Evolutionary conservation across 768 basidiomycete species (phyloP), one percentile per base, ranked within the genome.

Genomic region (Amanita pallidorosea): DNA sequence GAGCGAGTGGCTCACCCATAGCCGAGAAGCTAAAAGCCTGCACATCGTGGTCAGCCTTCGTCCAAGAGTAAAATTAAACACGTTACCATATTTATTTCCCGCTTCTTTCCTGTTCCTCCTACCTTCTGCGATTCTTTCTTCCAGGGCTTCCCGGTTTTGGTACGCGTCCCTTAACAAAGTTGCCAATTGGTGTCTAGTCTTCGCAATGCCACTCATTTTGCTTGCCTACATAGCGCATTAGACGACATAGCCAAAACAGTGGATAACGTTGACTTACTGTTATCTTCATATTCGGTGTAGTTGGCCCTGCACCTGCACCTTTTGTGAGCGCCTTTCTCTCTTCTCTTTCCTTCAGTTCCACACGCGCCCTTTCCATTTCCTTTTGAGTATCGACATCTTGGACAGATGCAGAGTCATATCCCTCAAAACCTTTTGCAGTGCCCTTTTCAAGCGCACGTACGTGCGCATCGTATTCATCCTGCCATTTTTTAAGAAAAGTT

Each of bases 81-180:
- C 49, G 67, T 53, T 58, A 84, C 90, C 90, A 58, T 93, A 92
- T 74, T 92, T 93, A 66, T 88, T 91, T 8, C 90, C 90, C 0
- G 90, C 88, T 60, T 90, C 87, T 63, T 92, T 92, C 54, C 88
- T 74, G 59, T 92, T 92, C 54, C 85, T 72, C 54, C 82, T 74
- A 2, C 83, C 88, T 64, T 89, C 81, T 0, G 90, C 89, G 56
- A 92, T 88, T 67, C 68, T 80, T 53, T 90, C 88, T 62, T 93
- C 90, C 55, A 93, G 58, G 0, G 77, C 80, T 48, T 89, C 89
- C 29, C 89, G 79, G 59, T 92, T 92, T 61, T 80, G 65, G 60
- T 89, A 91, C 1, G 90, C 90, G 51, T 92, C 86, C 36, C 79
- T 83, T 40, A 93, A 71, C 49, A 93, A 69, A 0, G 88, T 86